Evolutionary conservation across 2,329 filamentous ascomycete species (phyloP).

Genomic region (Xylariaceae sp.): DNA sequence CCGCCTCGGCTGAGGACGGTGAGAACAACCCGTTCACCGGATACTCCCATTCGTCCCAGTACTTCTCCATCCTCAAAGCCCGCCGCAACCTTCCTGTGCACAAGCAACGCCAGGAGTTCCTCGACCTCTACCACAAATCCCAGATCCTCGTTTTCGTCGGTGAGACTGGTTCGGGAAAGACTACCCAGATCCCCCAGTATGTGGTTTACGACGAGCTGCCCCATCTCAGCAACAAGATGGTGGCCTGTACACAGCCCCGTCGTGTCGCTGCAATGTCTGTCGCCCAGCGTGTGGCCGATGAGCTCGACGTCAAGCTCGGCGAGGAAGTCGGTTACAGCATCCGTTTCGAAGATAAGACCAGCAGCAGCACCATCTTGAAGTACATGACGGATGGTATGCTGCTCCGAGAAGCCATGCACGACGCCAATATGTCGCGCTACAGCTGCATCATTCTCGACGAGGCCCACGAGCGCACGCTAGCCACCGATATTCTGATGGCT

Average conservation of each 20-base stretch:
- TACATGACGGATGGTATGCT: conserved; percentile 99
- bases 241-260: conserved; percentile 95
- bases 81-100: conserved; percentile 85
- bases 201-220: conserved; percentile 96
- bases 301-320: conserved; percentile 89
- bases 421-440: conserved; percentile 85
- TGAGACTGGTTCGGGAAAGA: conserved; percentile 99
- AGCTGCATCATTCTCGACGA: conserved; percentile 98
- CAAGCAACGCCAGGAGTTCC: conserved; percentile 88
- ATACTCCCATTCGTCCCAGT: conserved; percentile 68
- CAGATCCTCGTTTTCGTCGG: conserved; percentile 98
- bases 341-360: conserved; percentile 94
- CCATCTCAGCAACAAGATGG: conserved; percentile 77
- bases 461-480: conserved; percentile 94
- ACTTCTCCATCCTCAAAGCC: conserved; percentile 82
- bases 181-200: conserved; percentile 97
- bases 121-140: conserved; percentile 84
- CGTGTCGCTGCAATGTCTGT: conserved; percentile 99
- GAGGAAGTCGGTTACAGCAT: conserved; percentile 98
- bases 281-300: conserved; percentile 92
- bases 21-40: conserved; percentile 83
- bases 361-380: conserved; percentile 85
- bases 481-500: conserved; percentile 96
- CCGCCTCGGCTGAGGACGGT: conserved; percentile 68
- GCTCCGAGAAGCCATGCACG: conserved; percentile 91